Evolutionary conservation across 306 rosid genomes (phyloP).

Genomic region (Quercus agrifolia): DNA sequence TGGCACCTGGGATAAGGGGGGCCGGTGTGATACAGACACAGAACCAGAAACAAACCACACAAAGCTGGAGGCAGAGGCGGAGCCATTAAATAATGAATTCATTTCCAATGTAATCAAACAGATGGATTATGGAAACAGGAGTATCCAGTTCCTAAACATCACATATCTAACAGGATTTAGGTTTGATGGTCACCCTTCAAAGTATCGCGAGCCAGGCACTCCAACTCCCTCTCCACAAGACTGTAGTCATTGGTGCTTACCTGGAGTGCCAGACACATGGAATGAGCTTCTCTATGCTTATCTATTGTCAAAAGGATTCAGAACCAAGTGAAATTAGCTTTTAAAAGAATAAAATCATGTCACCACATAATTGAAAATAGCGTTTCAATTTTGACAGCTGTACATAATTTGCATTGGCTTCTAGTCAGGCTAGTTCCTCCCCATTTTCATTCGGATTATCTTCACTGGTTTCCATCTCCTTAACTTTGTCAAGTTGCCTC

Average conservation of each 20-base stretch:
- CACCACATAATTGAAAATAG: constrained; percentile 31
- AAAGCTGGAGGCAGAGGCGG: constrained; percentile 51
- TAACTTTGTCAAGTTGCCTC: constrained; percentile 90
- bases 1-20: constrained; percentile 81
- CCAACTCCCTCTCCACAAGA: constrained; percentile 81
- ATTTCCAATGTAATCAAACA: constrained; percentile 60
- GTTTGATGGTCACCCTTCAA: constrained; percentile 93
- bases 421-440: constrained; percentile 53
- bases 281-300: constrained; percentile 75
- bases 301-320: constrained; percentile 52
- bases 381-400: constrained; percentile 30
- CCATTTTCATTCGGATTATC: constrained; percentile 41
- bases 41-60: constrained; percentile 55
- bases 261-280: constrained; percentile 99
- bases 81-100: constrained; percentile 52
- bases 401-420: constrained; percentile 39
- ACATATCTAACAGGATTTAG: constrained; percentile 79
- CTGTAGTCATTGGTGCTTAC: constrained; percentile 98
- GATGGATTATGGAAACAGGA: constrained; percentile 55
- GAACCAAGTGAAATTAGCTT: constrained; percentile 23
- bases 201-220: constrained; percentile 73
- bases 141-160: constrained; percentile 68
- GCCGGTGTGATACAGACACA: constrained; percentile 44
- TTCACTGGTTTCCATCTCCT: constrained; percentile 66
- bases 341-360: constrained; percentile 14